A percentile compares a stretch with the other conserved stretches of the same genome.
These are phyloP conservation scores for Musa itinerans DNA, from an alignment of 176 grass and related monocot species.

Conservation along the genomic window DNA sequence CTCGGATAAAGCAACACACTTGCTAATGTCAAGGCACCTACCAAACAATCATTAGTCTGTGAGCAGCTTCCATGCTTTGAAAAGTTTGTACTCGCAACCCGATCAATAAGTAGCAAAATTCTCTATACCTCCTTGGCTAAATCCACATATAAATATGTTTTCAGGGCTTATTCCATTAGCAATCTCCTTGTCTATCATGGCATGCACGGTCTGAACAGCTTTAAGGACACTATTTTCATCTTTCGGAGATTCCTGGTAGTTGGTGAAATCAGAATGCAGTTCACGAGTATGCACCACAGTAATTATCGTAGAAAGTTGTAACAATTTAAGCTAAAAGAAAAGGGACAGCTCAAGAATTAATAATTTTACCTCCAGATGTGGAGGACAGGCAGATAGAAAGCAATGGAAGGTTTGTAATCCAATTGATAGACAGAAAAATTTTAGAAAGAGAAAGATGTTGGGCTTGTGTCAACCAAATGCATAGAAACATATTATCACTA, in stretches of 20 bases:
- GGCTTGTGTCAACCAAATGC: background rate
- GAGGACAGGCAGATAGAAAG: background rate
- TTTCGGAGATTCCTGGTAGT: slow-evolving; percentile 59
- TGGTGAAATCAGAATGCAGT: slow-evolving; percentile 4
- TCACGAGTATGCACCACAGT: background rate
- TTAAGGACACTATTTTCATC: slow-evolving; percentile 62
- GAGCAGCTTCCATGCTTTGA: background rate
- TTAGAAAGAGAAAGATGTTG: background rate
- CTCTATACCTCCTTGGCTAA: slow-evolving; percentile 65
- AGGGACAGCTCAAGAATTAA: background rate
- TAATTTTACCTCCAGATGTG: background rate
- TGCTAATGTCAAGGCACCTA: slow-evolving; percentile 78
- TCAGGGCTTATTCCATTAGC: slow-evolving; percentile 53
- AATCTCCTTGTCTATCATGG: slow-evolving; percentile 78
- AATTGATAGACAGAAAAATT: background rate
- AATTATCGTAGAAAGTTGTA: no score
- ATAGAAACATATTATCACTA: background rate
- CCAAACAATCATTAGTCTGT: background rate
- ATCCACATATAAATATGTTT: slow-evolving; percentile 84
- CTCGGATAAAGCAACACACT: slow-evolving; percentile 82
- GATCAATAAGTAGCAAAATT: background rate
- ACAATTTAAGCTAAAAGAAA: background rate
- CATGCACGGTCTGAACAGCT: slow-evolving; percentile 74
- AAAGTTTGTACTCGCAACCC: background rate
- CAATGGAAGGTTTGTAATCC: background rate